These are phyloP conservation scores for Planoprotostelium fungivorum DNA, from an alignment of 78 protist genomes.

Conservation along the genomic window DNA sequence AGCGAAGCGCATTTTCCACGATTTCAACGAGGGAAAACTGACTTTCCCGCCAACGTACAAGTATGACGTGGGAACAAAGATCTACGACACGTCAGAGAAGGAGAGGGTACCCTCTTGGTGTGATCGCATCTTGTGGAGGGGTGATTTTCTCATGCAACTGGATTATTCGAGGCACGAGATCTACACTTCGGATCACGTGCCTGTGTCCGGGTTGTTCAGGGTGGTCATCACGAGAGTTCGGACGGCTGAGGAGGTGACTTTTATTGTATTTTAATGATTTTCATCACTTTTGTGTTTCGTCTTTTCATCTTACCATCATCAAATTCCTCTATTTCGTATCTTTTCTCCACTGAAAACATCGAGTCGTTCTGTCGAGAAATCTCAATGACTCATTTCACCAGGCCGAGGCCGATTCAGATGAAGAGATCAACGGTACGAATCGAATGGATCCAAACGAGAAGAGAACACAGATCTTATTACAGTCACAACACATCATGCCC, in stretches of 20 bases:
- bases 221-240: background rate
- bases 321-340: background rate
- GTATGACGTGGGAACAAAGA: slow-evolving; percentile 53
- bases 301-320: background rate
- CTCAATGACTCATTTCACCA: background rate
- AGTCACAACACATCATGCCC: background rate
- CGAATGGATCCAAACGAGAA: background rate
- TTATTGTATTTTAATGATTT: too few relatives aligned
- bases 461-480: background rate
- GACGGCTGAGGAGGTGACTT: background rate
- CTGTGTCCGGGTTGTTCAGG: slow-evolving; percentile 34
- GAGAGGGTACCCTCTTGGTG: slow-evolving; percentile 74
- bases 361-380: too few relatives aligned
- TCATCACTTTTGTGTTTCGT: background rate
- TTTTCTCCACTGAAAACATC: background rate
- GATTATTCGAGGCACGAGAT: slow-evolving; percentile 25
- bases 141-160: slow-evolving; percentile 17
- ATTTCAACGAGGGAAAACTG: slow-evolving; percentile 19
- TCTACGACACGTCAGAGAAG: slow-evolving; percentile 71
- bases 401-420: background rate
- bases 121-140: slow-evolving; percentile 64
- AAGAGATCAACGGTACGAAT: background rate
- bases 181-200: slow-evolving; percentile 77
- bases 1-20: background rate
- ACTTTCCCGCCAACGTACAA: slow-evolving; percentile 77